A percentile compares a stretch with the other conserved stretches of the same genome.
phyloP scores from a whole-genome alignment of 2,329 filamentous ascomycete genomes.

The Cladorrhinum sp. region DNA sequence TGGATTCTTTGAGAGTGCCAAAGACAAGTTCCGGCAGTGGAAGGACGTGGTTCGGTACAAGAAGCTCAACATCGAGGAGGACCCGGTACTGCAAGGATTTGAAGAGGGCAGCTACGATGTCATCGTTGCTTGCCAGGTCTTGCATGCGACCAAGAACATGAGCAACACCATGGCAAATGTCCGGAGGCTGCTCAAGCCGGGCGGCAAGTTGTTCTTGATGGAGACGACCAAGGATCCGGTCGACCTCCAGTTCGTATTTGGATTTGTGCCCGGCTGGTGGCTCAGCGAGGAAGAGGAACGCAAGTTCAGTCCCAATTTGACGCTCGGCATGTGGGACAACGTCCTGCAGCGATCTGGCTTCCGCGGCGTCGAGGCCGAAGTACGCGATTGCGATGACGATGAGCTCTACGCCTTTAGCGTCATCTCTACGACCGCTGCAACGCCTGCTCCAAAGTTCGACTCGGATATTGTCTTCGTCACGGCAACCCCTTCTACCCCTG shows the following conservation, averaged over 20 bases:
- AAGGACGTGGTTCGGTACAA: conserved; percentile 29
- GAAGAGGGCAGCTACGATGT: conserved; percentile 35
- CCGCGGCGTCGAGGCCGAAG: conserved; percentile 25
- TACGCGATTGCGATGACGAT: conserved; percentile 26
- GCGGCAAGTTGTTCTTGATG: conserved; percentile 39
- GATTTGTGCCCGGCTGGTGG: conserved; percentile 26
- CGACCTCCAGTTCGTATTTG: conserved; percentile 27
- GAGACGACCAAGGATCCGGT: conserved; percentile 27
- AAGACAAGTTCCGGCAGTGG: conserved; percentile 28
- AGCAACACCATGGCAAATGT: conserved; percentile 33
- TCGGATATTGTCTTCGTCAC: conserved; percentile 24
- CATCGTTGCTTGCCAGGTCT: conserved; percentile 38
- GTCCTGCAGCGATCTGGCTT: conserved; percentile 26
- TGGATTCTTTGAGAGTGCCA: conserved; percentile 34
- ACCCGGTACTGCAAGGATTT: conserved; percentile 35
- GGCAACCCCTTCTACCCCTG: neutral
- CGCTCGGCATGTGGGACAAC: conserved; percentile 27
- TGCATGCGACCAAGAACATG: conserved; percentile 36
- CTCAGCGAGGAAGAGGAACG: conserved; percentile 27
- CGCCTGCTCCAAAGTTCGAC: conserved; percentile 14
- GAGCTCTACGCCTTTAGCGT: conserved; percentile 26
- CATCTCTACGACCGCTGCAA: conserved; percentile 22
- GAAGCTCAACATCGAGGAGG: conserved; percentile 34
- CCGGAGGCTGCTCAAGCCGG: conserved; percentile 36
- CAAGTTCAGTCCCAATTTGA: conserved; percentile 26